Conservation (phyloP, 2,329 filamentous ascomycete species). For the Hyphodiscus sp. region DNA sequence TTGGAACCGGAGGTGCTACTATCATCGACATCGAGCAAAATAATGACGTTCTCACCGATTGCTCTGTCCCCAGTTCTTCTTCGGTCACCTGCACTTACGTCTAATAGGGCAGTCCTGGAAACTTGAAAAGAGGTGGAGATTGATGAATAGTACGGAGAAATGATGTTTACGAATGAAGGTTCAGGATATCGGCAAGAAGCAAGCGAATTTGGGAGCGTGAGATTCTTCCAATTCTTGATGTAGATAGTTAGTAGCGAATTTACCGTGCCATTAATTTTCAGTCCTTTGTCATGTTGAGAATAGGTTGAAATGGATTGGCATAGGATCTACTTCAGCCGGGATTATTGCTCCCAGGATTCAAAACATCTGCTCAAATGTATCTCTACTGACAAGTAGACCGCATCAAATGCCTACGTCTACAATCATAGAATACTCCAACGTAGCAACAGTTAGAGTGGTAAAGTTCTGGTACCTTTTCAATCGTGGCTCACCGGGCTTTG, state of each 20-base stretch:
- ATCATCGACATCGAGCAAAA: slow-evolving; percentile 39
- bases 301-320: too few relatives aligned
- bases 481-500: too few relatives aligned
- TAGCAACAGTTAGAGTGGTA: too few relatives aligned
- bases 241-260: not conserved
- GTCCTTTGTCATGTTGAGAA: too few relatives aligned
- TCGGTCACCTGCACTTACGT: slow-evolving; percentile 16
- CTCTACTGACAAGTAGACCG: too few relatives aligned
- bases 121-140: not conserved
- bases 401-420: too few relatives aligned
- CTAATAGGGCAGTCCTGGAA: slow-evolving; percentile 1
- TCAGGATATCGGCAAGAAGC: not conserved
- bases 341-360: too few relatives aligned
- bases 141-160: not conserved
- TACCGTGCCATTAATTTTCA: too few relatives aligned
- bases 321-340: too few relatives aligned
- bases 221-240: not conserved
- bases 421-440: too few relatives aligned
- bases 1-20: slow-evolving; percentile 30
- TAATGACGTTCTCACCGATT: slow-evolving; percentile 26
- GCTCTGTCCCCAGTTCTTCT: slow-evolving; percentile 7
- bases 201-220: not conserved
- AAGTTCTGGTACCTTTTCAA: too few relatives aligned
- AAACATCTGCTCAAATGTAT: too few relatives aligned
- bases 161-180: not conserved